Evolutionary conservation across 1,284 basidiomycete species (phyloP).

Genomic region (Xerocomus nothofagi): DNA sequence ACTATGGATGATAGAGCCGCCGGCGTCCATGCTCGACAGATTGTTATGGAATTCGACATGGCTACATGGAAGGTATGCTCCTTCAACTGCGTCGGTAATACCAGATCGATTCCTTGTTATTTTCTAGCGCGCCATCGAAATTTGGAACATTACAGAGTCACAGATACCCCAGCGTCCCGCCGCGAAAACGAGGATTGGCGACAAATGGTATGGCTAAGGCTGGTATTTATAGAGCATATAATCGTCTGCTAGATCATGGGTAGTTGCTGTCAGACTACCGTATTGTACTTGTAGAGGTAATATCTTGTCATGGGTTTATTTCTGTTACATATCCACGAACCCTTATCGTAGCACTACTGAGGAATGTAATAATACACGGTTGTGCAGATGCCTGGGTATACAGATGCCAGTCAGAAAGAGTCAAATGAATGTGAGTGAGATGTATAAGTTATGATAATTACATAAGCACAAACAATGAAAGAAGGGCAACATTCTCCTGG

Average conservation of each 20-base stretch:
- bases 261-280: not conserved
- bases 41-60: slow-evolving; percentile 87
- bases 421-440: slow-evolving; percentile 5
- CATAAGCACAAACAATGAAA: not conserved
- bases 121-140: slow-evolving; percentile 71
- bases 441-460: not conserved
- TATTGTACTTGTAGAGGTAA: slow-evolving; percentile 27
- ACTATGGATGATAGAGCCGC: slow-evolving; percentile 60
- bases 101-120: slow-evolving; percentile 1
- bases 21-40: slow-evolving; percentile 73
- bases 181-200: slow-evolving; percentile 52
- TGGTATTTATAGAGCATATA: slow-evolving; percentile 1
- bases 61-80: slow-evolving; percentile 72
- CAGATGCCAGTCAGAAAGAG: not conserved
- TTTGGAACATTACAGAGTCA: slow-evolving; percentile 72
- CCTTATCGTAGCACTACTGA: not conserved
- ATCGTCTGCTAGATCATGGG: slow-evolving; percentile 1
- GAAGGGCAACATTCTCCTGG: not conserved
- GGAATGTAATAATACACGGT: slow-evolving; percentile 5
- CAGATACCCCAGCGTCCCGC: slow-evolving; percentile 66
- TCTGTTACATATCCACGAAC: not conserved
- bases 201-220: slow-evolving; percentile 67
- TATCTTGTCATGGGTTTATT: slow-evolving; percentile 20
- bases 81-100: not conserved
- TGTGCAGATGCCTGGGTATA: slow-evolving; percentile 2